These are phyloP conservation scores for Seiridium unicorne DNA, from an alignment of 2,329 filamentous ascomycete species.

Conservation along the genomic window DNA sequence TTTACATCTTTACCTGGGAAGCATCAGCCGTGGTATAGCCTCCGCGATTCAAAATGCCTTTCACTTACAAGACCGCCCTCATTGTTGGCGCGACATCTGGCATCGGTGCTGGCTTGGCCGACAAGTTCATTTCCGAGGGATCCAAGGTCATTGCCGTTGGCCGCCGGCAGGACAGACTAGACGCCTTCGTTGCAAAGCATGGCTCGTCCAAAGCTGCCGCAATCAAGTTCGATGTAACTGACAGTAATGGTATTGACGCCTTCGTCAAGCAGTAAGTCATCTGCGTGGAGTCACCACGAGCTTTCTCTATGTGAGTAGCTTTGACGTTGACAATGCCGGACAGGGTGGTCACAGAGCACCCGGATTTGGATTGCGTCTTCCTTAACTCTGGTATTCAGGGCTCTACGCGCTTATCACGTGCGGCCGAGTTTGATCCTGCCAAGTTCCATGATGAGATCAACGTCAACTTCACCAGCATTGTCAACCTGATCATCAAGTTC, in stretches of 20 bases:
- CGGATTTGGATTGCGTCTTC: conserved; percentile 45
- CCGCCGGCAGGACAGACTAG: conserved; percentile 49
- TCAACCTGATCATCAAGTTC: conserved; percentile 38
- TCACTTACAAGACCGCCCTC: conserved; percentile 26
- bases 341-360: conserved; percentile 27
- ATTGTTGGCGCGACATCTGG: conserved; percentile 27
- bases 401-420: conserved; percentile 34
- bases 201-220: conserved; percentile 8
- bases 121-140: conserved; percentile 38
- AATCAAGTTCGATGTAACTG: background rate
- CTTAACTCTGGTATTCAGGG: conserved; percentile 45
- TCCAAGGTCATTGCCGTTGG: conserved; percentile 55
- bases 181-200: conserved; percentile 2
- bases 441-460: conserved; percentile 35
- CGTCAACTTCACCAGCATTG: conserved; percentile 38
- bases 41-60: conserved; percentile 15
- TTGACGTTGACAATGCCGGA: background rate
- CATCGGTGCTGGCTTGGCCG: conserved; percentile 25
- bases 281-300: background rate
- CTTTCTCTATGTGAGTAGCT: background rate
- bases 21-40: background rate
- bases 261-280: conserved; percentile 33
- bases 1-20: background rate
- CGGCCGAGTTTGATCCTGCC: conserved; percentile 33
- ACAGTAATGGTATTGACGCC: background rate